phyloP scores from a whole-genome alignment of 2,329 filamentous ascomycete genomes.

The Sclerotinia sclerotiorum region DNA sequence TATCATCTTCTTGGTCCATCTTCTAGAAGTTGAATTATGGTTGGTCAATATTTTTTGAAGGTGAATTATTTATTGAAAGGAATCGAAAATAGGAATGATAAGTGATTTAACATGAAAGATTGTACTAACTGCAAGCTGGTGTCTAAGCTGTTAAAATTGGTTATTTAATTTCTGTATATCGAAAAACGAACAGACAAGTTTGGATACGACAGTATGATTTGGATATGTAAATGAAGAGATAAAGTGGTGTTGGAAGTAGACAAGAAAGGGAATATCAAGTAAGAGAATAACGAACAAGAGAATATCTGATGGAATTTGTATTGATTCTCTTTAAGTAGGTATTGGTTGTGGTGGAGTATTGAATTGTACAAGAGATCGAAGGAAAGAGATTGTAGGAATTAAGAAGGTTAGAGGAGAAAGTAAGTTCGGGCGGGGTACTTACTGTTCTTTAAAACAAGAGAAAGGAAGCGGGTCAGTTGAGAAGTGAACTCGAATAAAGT shows the following conservation, averaged over 20 bases:
- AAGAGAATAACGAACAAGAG: background rate
- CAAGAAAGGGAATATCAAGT: conserved; percentile 1
- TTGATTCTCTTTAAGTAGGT: background rate
- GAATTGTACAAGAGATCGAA: conserved; percentile 8
- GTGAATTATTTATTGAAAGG: background rate
- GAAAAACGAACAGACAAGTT: background rate
- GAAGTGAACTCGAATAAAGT: background rate
- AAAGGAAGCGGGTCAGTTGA: background rate
- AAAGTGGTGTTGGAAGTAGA: background rate
- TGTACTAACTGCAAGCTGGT: conserved; percentile 1
- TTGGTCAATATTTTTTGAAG: conserved; percentile 4
- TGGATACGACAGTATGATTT: no score
- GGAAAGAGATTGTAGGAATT: background rate
- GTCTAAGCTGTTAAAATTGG: background rate
- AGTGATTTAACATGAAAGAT: background rate
- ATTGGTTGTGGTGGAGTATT: conserved; percentile 1
- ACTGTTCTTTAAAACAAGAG: background rate
- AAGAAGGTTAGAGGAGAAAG: background rate
- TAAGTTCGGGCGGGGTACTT: background rate
- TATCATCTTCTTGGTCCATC: background rate
- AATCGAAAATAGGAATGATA: background rate
- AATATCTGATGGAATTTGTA: background rate
- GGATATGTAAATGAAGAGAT: background rate
- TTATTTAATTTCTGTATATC: background rate
- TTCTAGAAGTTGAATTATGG: background rate